Conservation (phyloP, 2,329 filamentous ascomycete genomes). For the Aspergillus ochraceoroseus region DNA sequence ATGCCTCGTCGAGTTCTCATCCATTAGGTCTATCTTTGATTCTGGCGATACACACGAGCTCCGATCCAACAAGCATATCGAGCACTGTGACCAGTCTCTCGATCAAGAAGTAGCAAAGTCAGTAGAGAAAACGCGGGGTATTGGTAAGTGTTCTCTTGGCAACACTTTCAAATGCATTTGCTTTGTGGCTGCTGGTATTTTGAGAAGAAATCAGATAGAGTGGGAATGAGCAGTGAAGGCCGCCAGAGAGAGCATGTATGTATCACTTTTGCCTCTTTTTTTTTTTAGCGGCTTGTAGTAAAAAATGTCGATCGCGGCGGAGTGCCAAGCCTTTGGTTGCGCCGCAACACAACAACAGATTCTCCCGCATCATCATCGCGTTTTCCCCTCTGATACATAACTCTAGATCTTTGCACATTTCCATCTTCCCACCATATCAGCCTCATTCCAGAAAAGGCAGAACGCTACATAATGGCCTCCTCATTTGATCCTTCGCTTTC, state of each 20-base stretch:
- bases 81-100: constrained; percentile 8
- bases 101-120: constrained; percentile 1
- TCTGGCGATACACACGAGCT: constrained; percentile 25
- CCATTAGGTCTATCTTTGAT: constrained; percentile 50
- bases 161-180: constrained; percentile 1
- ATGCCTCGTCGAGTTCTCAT: constrained; percentile 48
- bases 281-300: constrained; percentile 4
- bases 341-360: constrained; percentile 12
- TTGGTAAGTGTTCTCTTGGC: not conserved
- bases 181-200: constrained; percentile 8
- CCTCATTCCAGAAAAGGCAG: too few species aligned
- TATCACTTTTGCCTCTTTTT: not conserved
- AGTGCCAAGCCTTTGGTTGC: constrained; percentile 18
- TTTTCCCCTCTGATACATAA: constrained; percentile 1
- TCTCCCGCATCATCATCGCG: not conserved
- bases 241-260: not conserved
- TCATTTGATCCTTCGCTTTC: constrained; percentile 57
- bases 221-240: not conserved
- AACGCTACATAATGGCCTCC: constrained; percentile 29
- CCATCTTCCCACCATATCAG: too few species aligned
- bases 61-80: constrained; percentile 31
- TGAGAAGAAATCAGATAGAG: constrained; percentile 6
- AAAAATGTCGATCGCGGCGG: constrained; percentile 9
- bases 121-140: not conserved
- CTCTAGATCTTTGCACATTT: not conserved